Percentiles rank a stretch among this genome's conserved stretches.
Conservation (phyloP, 805 yeast genomes). For the Ogataea parapolymorpha region DNA sequence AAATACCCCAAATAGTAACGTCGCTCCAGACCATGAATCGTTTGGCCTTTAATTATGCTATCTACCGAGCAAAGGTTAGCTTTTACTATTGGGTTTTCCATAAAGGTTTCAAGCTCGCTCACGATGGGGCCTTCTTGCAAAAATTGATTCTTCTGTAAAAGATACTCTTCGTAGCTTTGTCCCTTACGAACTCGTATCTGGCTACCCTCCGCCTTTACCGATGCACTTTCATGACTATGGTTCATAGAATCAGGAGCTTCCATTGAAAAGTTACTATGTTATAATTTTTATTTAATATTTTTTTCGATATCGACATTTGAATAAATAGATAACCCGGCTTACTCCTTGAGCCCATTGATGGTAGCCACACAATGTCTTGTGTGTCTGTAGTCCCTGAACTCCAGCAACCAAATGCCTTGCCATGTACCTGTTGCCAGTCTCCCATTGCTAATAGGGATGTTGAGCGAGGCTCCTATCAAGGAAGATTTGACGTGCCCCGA, state of each 20-base stretch:
- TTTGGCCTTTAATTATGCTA: conserved; percentile 53
- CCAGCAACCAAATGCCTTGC: conserved; percentile 80
- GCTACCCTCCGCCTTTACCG: conserved; percentile 45
- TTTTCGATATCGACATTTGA: neutral
- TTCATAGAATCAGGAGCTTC: conserved; percentile 11
- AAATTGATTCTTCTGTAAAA: conserved; percentile 49
- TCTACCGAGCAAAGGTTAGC: conserved; percentile 28
- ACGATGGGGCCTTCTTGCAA: conserved; percentile 53
- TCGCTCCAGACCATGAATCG: conserved; percentile 60
- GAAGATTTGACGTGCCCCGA: conserved; percentile 73
- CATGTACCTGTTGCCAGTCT: conserved; percentile 71
- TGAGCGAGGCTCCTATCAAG: conserved; percentile 58
- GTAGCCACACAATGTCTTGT: conserved; percentile 69
- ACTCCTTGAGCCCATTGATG: conserved; percentile 53
- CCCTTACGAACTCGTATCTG: conserved; percentile 55
- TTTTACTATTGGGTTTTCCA: conserved; percentile 2
- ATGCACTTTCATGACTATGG: conserved; percentile 39
- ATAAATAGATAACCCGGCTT: neutral
- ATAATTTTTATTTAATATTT: neutral
- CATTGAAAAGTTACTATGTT: neutral
- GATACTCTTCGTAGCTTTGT: conserved; percentile 65
- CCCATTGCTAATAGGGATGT: conserved; percentile 70
- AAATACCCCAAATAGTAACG: conserved; percentile 57
- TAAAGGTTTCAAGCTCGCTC: conserved; percentile 45
- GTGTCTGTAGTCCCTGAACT: conserved; percentile 65